Conservation (phyloP, 192 early-diverging fungal genomes). For the Rhizophagus prolifer region DNA sequence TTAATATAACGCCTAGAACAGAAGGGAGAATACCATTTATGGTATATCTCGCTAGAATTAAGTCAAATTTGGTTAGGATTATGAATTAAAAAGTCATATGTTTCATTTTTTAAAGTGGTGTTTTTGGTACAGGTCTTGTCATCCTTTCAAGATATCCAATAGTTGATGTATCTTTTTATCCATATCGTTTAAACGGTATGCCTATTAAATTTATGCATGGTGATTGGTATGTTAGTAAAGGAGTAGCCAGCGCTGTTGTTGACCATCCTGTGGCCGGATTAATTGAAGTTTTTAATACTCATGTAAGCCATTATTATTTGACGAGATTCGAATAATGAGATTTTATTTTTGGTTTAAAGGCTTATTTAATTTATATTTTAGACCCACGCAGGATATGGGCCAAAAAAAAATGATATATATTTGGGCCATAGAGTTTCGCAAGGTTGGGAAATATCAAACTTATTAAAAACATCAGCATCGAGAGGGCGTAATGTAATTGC, state of each 20-base stretch:
- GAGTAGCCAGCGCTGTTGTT: slow-evolving; percentile 45
- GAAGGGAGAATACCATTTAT: too few relatives aligned
- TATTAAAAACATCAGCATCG: slow-evolving; percentile 42
- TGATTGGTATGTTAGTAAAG: slow-evolving; percentile 59
- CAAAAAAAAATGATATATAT: slow-evolving; percentile 45
- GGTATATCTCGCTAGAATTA: slow-evolving; percentile 30
- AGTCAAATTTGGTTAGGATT: slow-evolving; percentile 26
- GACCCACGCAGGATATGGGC: slow-evolving; percentile 57
- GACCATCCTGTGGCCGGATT: slow-evolving; percentile 51
- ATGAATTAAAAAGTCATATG: slow-evolving; percentile 33
- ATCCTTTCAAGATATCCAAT: slow-evolving; percentile 51
- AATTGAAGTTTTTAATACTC: slow-evolving; percentile 58
- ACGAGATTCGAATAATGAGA: not conserved
- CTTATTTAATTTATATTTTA: slow-evolving; percentile 18
- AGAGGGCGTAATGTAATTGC: slow-evolving; percentile 56
- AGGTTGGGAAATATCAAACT: slow-evolving; percentile 51
- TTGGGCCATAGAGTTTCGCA: slow-evolving; percentile 49
- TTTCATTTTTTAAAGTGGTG: slow-evolving; percentile 32
- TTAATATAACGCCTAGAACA: too few relatives aligned
- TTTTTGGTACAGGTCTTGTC: slow-evolving; percentile 42
- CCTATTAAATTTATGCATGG: slow-evolving; percentile 54
- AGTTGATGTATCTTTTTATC: slow-evolving; percentile 38
- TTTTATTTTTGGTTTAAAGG: not conserved
- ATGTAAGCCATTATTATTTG: slow-evolving; percentile 43
- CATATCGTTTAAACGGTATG: slow-evolving; percentile 50